Percentiles rank a stretch among this genome's conserved stretches.
phyloP scores from a whole-genome alignment of 2,329 filamentous ascomycete species.

The Pseudocercospora crystallina region DNA sequence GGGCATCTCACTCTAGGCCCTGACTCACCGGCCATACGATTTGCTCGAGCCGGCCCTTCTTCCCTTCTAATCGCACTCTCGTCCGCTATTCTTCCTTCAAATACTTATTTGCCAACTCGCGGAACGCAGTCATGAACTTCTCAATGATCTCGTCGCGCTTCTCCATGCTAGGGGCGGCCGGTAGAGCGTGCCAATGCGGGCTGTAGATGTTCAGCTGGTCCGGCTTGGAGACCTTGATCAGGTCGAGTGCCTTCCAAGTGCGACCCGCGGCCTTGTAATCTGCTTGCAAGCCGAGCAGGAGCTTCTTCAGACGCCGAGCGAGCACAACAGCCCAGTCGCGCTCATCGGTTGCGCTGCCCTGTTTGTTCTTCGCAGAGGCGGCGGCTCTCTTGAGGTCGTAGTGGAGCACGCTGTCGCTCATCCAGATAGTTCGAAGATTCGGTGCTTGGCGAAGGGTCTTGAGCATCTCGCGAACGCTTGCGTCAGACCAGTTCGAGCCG shows the following conservation, averaged over 20 bases:
- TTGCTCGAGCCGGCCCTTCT: no score
- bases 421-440: background rate
- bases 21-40: no score
- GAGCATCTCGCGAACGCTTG: background rate
- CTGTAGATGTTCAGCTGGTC: background rate
- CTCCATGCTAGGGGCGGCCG: no score
- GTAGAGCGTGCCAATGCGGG: no score
- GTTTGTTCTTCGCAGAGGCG: background rate
- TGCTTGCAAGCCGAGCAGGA: conserved; percentile 3
- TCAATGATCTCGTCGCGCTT: background rate
- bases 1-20: no score
- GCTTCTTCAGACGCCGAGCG: background rate
- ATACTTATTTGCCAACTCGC: background rate
- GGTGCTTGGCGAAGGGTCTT: background rate
- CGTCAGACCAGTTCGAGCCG: no score
- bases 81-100: background rate
- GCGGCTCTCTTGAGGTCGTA: background rate
- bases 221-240: background rate
- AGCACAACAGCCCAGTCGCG: conserved; percentile 2
- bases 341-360: background rate
- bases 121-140: background rate
- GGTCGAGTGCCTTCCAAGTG: conserved; percentile 6
- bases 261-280: background rate
- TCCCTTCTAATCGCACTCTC: no score
- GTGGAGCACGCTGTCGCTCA: background rate